Percentiles rank a stretch among this genome's conserved stretches.
Conservation (phyloP, 2,329 filamentous ascomycete genomes). For the Elsinoe perseae region DNA sequence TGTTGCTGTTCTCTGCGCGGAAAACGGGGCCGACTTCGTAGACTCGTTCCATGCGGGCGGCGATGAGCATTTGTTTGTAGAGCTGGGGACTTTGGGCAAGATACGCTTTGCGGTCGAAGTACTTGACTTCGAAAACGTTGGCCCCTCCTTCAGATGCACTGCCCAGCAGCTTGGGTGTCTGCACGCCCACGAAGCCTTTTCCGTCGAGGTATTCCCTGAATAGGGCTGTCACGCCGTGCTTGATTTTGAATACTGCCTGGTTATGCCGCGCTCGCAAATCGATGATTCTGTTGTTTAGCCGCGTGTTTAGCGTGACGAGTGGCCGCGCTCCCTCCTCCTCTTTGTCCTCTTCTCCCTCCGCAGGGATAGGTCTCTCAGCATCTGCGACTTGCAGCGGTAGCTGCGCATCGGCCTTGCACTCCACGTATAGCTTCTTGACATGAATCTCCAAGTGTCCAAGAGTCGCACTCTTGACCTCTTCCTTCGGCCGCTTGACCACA, state of each 20-base stretch:
- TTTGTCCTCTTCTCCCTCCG: constrained; percentile 42
- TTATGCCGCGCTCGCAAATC: constrained; percentile 88
- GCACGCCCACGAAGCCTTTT: constrained; percentile 71
- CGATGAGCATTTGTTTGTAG: constrained; percentile 82
- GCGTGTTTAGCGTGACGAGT: constrained; percentile 71
- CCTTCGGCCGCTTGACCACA: constrained; percentile 68
- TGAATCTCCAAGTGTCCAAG: constrained; percentile 79
- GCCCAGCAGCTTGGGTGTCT: constrained; percentile 81
- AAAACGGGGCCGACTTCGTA: constrained; percentile 76
- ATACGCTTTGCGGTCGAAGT: constrained; percentile 78
- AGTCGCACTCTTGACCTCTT: constrained; percentile 80
- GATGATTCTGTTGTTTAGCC: constrained; percentile 85
- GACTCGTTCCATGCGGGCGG: constrained; percentile 67
- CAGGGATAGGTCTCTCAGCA: constrained; percentile 43
- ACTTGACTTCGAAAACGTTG: constrained; percentile 83
- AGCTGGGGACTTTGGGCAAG: constrained; percentile 77
- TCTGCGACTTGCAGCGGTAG: constrained; percentile 54
- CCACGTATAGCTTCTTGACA: constrained; percentile 73
- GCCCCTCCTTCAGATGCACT: constrained; percentile 87
- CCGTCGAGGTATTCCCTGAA: constrained; percentile 73
- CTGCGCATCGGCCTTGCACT: constrained; percentile 55
- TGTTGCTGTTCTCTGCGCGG: constrained; percentile 80
- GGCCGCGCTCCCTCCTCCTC: constrained; percentile 51
- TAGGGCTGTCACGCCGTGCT: constrained; percentile 57
- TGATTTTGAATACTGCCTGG: constrained; percentile 73